Evolutionary conservation across 228 moss, liverwort and hornwort species (phyloP).

Genomic region (Sphagnum fallax): DNA sequence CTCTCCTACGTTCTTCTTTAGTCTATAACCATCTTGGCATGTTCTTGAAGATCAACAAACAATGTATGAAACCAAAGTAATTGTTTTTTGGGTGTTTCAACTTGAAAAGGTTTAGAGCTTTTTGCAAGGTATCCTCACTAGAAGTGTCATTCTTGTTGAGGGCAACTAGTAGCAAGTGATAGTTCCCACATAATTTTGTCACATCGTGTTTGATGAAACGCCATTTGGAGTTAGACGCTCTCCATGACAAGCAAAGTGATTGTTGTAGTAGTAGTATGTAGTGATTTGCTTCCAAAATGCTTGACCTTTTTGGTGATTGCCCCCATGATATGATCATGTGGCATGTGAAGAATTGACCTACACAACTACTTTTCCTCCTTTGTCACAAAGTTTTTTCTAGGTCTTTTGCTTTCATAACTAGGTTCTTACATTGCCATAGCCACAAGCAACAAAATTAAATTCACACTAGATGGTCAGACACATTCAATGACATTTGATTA

Average conservation of each 20-base stretch:
- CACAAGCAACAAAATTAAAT: too few species aligned
- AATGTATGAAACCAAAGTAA: not conserved
- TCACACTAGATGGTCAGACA: too few species aligned
- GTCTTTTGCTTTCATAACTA: not conserved
- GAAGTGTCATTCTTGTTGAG: not conserved
- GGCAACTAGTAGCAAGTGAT: not conserved
- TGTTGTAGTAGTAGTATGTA: not conserved
- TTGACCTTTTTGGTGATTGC: not conserved
- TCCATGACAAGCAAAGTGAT: not conserved
- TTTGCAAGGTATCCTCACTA: not conserved
- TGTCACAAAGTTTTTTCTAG: not conserved
- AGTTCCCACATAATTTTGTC: not conserved
- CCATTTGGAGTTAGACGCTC: conserved; percentile 1
- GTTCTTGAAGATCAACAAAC: not conserved
- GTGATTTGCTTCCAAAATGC: not conserved
- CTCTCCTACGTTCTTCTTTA: not conserved
- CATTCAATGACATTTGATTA: too few species aligned
- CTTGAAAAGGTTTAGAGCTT: not conserved
- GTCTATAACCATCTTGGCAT: not conserved
- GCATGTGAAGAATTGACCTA: not conserved
- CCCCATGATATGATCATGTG: not conserved
- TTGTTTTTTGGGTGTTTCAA: conserved; percentile 1
- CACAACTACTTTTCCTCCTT: not conserved
- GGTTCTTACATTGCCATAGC: too few species aligned
- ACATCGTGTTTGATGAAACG: conserved; percentile 4